Base-by-base conservation (phyloP, 257 asterid species). In the Solanum microdontum region DNA sequence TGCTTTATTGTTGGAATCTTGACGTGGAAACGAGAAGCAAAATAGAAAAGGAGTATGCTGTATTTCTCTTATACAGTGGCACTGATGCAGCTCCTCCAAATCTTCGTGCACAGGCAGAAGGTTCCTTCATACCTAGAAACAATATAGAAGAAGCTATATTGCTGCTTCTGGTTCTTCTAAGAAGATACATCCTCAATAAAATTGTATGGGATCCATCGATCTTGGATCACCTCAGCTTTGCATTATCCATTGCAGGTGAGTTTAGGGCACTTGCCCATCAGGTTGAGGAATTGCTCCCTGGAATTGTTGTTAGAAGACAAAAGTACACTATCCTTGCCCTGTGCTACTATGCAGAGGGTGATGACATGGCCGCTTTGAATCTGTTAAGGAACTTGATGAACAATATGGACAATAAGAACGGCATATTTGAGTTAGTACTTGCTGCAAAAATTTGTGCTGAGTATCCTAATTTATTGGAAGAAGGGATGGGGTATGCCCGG, bases 131-230 rank as follows among this genome's bases (percentile, higher is more conserved):
- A 87, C 99, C 98, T 0, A 91, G 88, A 86, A 95, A 92, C 94
- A 96, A 96, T 40, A 87, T 94, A 32, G 99, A 96, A 90, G 98
- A 96, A 91, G 98, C 99, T 30, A 79, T 96, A 87, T 97, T 96
- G 24, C 91, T 96, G 45, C 94, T 96, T 11, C 89, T 94, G 5
- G 89, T 96, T 69, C 90, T 94, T 87, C 94, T 96, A 55, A 89
- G 90, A 82, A 93, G 92, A 72, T 73, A 88, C 72, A 82, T 66
- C 60, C 89, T 87, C 88, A 89, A 88, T 72, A 90, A 58, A 85
- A 89, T 94, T 23, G 92, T 30, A 43, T 94, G 98, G 98, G 99
- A 96, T 84, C 94, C 98, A 11, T 94, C 98, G 1, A 89, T 96
- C 89, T 43, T 96, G 89, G 92, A 95, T 87, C 98, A 95, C 88